These are phyloP conservation scores for Phytophthora europaea DNA, from an alignment of 352 stramenopile species.

Conservation along the genomic window DNA sequence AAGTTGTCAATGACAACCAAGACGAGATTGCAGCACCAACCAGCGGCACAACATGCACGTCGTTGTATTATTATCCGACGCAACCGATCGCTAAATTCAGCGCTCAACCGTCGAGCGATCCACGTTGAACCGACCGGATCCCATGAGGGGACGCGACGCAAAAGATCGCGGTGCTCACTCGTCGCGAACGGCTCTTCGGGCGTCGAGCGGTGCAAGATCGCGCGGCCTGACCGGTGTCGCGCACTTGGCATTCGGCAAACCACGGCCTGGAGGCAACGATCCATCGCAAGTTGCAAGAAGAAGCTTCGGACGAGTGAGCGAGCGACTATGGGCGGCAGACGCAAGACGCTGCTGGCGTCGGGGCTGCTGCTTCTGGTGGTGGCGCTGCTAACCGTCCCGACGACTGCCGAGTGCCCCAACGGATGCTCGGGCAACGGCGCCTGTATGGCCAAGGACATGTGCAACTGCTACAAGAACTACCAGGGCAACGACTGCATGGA, in stretches of 20 bases:
- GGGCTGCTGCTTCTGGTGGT: constrained; percentile 35
- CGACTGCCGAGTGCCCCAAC: constrained; percentile 70
- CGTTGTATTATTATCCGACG: constrained; percentile 23
- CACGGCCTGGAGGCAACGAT: constrained; percentile 19
- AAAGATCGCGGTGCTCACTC: constrained; percentile 37
- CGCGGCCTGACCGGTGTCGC: not conserved
- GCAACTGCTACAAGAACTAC: constrained; percentile 89
- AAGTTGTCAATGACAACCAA: no score
- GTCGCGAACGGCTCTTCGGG: constrained; percentile 36
- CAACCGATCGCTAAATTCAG: constrained; percentile 18
- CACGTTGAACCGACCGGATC: constrained; percentile 14
- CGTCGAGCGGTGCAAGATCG: constrained; percentile 26
- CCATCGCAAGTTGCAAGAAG: not conserved
- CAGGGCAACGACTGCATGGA: constrained; percentile 86
- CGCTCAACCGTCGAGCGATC: constrained; percentile 23
- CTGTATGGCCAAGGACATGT: constrained; percentile 87
- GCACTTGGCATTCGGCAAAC: constrained; percentile 36
- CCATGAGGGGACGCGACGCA: constrained; percentile 8
- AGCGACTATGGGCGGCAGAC: constrained; percentile 28
- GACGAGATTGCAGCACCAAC: not conserved
- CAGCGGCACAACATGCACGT: not conserved
- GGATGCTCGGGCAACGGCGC: constrained; percentile 87
- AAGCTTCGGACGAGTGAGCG: constrained; percentile 3
- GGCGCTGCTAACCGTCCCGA: constrained; percentile 29
- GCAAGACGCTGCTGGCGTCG: constrained; percentile 24